Percentiles rank a stretch among this genome's conserved stretches.
These are phyloP conservation scores for Dalbergia cochinchinensis DNA, from an alignment of 306 rosid species.

Conservation along the genomic window DNA sequence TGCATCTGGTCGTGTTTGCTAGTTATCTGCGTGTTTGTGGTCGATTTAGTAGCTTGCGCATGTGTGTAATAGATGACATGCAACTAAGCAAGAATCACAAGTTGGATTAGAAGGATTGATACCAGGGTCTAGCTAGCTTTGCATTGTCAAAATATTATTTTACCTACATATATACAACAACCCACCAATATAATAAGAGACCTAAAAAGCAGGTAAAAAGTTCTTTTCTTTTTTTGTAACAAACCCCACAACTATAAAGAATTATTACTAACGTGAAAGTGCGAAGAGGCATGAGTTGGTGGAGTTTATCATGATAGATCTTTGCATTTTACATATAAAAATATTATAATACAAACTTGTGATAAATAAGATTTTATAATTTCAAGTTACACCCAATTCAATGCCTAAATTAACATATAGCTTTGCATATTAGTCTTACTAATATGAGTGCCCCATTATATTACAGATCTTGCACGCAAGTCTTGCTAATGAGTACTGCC, in stretches of 20 bases:
- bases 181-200: neutral
- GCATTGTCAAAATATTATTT: too few relatives aligned
- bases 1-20: neutral
- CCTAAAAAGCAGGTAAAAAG: neutral
- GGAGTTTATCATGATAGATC: neutral
- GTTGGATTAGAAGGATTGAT: neutral
- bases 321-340: neutral
- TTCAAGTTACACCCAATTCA: too few relatives aligned
- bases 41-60: neutral
- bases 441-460: too few relatives aligned
- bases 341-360: too few relatives aligned
- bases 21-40: too few relatives aligned
- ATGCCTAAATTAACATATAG: too few relatives aligned
- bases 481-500: too few relatives aligned
- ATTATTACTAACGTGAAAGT: neutral
- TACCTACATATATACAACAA: neutral
- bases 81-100: neutral
- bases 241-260: neutral
- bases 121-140: neutral
- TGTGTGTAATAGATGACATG: neutral
- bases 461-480: too few relatives aligned
- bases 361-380: neutral
- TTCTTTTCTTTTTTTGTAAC: too few relatives aligned
- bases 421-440: too few relatives aligned
- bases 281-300: neutral